Base-by-base conservation (phyloP, 2,329 filamentous ascomycete genomes). In the Capronia epimyces region DNA sequence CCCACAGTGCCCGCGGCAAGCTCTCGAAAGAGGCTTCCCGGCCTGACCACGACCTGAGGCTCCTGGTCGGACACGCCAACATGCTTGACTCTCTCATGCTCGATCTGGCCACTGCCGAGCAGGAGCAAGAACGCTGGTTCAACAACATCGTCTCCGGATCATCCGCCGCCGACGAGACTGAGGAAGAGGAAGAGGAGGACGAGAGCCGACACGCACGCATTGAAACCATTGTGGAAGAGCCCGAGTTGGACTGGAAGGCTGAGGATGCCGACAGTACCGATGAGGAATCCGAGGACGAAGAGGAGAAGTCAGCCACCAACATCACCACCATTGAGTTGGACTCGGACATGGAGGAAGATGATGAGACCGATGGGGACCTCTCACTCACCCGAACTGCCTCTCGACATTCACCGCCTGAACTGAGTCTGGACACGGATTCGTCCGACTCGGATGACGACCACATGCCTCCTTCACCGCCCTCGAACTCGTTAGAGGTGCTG, bases 31-130 rank as follows among this genome's bases (percentile, higher is more conserved):
- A 97, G 76, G 93, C 93, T 75, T 82, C 84, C 71, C 85, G 86
- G 65, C 78, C 88, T 64, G 91, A 97, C 69, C 93, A 97, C 79
- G 84, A 97, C 77, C 87, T 98, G 58, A 84, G 91, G 67, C 82
- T 94, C 40, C 86, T 98, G 55, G 93, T 98, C 64, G 93, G 91
- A 65, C 93, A 98, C 73, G 93, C 93, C 76, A 98, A 97, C 79
- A 85, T 97, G 42, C 87, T 98, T 69, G 93, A 98, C 75, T 85
- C 84, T 34, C 76, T 98, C 67, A 97, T 97, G 93, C 70, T 84
- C 56, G 81, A 93, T 62, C 87, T 98, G 53, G 87, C 89, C 71
- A 88, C 95, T 53, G 91, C 91, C 66, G 93, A 97, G 78, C 82
- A 84, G 63, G 89, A 96, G 71, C 93, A 97, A 73, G 91, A 97